Evolutionary conservation across 305 asterid species (phyloP).

Genomic region (Striga hermonthica): DNA sequence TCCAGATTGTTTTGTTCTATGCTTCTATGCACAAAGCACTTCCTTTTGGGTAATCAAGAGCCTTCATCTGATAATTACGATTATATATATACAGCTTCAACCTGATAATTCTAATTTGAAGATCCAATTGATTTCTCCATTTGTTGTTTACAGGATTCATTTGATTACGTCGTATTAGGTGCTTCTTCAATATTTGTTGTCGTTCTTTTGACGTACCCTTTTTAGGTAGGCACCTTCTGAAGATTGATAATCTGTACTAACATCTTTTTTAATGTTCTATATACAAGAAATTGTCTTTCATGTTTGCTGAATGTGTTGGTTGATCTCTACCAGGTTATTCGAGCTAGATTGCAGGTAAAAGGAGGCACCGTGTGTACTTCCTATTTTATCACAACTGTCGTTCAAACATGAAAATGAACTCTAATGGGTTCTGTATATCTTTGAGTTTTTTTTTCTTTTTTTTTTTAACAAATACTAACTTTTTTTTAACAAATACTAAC

Average conservation of each 20-base stretch:
- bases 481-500: constrained; percentile 15
- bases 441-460: too few species aligned
- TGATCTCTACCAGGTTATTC: constrained; percentile 65
- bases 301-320: constrained; percentile 32
- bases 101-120: neutral
- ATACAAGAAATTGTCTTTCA: constrained; percentile 15
- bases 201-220: constrained; percentile 71
- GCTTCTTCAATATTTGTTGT: constrained; percentile 92
- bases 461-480: too few species aligned
- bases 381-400: too few species aligned
- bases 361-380: neutral
- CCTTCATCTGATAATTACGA: constrained; percentile 2
- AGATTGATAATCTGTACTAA: constrained; percentile 10
- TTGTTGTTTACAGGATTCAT: constrained; percentile 53
- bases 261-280: constrained; percentile 1
- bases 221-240: constrained; percentile 54
- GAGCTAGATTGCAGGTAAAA: constrained; percentile 93
- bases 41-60: constrained; percentile 17
- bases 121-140: constrained; percentile 13
- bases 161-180: constrained; percentile 84
- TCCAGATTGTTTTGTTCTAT: neutral
- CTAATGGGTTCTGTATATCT: too few species aligned
- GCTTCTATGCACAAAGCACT: constrained; percentile 2
- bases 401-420: too few species aligned
- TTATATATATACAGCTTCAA: constrained; percentile 6